phyloP scores from a whole-genome alignment of 2,329 filamentous ascomycete genomes.

The Calonectria hongkongensis region DNA sequence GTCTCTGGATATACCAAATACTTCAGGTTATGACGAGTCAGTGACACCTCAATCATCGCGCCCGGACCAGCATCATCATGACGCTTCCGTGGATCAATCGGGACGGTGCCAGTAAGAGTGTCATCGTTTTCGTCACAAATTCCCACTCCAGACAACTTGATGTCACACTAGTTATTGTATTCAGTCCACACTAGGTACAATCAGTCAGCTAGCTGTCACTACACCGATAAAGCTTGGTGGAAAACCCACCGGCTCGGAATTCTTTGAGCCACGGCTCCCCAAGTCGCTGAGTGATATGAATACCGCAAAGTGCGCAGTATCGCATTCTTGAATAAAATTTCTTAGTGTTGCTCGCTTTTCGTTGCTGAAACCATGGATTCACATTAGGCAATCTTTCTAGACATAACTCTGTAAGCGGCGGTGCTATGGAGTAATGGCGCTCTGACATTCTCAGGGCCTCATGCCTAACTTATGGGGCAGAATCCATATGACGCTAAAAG shows the following conservation, averaged over 20 bases:
- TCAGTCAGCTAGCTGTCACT: slow-evolving; percentile 2
- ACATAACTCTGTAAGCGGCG: no score
- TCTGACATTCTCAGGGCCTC: no score
- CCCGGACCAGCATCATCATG: slow-evolving; percentile 31
- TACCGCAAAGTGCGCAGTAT: no score
- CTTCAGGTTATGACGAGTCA: slow-evolving; percentile 18
- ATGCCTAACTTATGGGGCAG: no score
- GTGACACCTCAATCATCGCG: slow-evolving; percentile 33
- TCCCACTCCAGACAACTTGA: slow-evolving; percentile 41
- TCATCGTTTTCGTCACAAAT: slow-evolving; percentile 27
- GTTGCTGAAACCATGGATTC: no score
- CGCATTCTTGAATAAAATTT: no score
- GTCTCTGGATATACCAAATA: slow-evolving; percentile 25
- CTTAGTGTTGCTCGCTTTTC: no score
- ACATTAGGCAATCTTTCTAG: no score
- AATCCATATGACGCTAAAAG: no score
- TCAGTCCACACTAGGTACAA: slow-evolving; percentile 36
- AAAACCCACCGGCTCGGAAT: slow-evolving; percentile 39
- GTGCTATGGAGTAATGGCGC: no score
- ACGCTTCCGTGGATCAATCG: slow-evolving; percentile 22
- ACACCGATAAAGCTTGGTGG: not conserved
- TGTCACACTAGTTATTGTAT: slow-evolving; percentile 17
- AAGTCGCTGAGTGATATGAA: not conserved
- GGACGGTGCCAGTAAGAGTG: not conserved
- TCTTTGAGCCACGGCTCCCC: slow-evolving; percentile 32